phyloP scores from a whole-genome alignment of 140 eudicot species.

The Flaveria floridana region DNA sequence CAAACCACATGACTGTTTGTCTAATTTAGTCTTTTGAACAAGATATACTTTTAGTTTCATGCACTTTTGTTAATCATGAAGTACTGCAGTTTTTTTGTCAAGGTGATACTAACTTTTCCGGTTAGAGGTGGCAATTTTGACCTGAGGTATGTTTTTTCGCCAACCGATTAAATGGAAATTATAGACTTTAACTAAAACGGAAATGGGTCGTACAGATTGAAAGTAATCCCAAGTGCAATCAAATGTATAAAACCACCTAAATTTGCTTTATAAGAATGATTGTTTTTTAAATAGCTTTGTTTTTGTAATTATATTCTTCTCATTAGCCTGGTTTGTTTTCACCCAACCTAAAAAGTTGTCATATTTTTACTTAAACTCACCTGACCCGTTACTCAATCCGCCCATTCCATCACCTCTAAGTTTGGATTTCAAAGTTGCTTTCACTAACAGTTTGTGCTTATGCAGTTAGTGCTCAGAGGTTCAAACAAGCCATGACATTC shows the following conservation, averaged over 20 bases:
- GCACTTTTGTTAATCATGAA: too few species aligned
- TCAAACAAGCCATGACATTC: constrained; percentile 64
- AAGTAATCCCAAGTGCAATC: background rate
- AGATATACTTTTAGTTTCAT: too few species aligned
- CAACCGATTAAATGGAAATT: background rate
- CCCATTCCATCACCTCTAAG: background rate
- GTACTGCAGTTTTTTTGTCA: too few species aligned
- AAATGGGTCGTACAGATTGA: background rate
- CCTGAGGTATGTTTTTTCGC: background rate
- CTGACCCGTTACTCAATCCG: background rate
- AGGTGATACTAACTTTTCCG: too few species aligned
- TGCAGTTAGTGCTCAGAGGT: constrained; percentile 83
- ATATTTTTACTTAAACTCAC: background rate
- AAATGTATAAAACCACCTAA: background rate
- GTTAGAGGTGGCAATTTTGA: background rate
- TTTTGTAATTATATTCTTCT: background rate
- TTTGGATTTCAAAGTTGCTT: constrained; percentile 7
- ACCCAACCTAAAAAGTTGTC: background rate
- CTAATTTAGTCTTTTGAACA: too few species aligned
- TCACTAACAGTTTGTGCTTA: constrained; percentile 23
- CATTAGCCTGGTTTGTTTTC: background rate
- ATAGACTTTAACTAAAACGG: background rate
- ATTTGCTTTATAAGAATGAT: background rate
- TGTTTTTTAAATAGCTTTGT: background rate
- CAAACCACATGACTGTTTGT: too few species aligned